A percentile compares a stretch with the other conserved stretches of the same genome.
These are phyloP conservation scores for Boletellus deceptivus DNA, from an alignment of 1,284 basidiomycete species.

Conservation along the genomic window DNA sequence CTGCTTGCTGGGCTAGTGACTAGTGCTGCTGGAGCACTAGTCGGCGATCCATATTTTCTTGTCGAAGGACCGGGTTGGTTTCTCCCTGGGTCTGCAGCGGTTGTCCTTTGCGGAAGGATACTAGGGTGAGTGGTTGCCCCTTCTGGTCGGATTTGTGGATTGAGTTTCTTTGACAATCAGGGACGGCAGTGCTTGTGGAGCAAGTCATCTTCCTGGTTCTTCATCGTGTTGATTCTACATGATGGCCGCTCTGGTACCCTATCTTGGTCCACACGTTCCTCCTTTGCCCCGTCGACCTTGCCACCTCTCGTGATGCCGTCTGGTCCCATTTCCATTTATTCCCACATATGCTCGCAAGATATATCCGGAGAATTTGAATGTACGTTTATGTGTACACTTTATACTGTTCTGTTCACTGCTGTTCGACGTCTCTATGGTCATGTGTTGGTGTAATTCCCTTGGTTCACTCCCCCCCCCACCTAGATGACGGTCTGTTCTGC, in stretches of 20 bases:
- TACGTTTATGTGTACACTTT: constrained; percentile 22
- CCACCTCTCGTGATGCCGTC: background rate
- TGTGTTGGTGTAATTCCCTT: constrained; percentile 2
- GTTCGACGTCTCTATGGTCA: constrained; percentile 9
- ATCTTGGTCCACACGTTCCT: background rate
- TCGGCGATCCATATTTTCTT: constrained; percentile 1
- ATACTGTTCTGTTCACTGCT: constrained; percentile 10
- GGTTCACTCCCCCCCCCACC: background rate
- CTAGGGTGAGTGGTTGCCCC: constrained; percentile 7
- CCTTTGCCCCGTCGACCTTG: background rate
- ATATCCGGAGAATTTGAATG: constrained; percentile 12
- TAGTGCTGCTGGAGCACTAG: background rate
- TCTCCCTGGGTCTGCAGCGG: constrained; percentile 1
- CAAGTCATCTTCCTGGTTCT: background rate
- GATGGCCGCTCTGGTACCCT: background rate
- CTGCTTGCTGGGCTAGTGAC: background rate
- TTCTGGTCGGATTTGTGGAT: background rate
- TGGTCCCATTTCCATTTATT: constrained; percentile 2
- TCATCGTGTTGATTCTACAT: background rate
- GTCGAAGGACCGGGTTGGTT: constrained; percentile 1
- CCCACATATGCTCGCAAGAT: constrained; percentile 8
- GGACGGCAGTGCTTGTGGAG: constrained; percentile 1
- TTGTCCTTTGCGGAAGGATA: constrained; percentile 1
- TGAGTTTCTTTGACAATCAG: background rate
- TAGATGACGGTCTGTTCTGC: background rate